Evolutionary conservation across 257 asterid genomes (phyloP).

Genomic region (Catharanthus roseus): DNA sequence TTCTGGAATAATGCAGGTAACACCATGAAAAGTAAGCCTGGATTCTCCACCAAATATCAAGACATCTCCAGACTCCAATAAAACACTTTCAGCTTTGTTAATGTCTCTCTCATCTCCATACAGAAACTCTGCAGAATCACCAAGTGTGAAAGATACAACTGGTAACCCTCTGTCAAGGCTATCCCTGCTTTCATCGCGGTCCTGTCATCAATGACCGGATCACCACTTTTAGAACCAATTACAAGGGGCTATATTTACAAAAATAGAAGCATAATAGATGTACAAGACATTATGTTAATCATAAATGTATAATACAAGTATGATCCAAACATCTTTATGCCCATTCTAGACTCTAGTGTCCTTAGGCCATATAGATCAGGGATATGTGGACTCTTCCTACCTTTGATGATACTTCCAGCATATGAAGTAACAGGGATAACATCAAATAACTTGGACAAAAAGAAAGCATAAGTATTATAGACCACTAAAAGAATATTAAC

Average conservation of each 20-base stretch:
- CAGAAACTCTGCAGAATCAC: slow-evolving; percentile 64
- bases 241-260: neutral
- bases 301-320: neutral
- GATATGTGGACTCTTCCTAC: neutral
- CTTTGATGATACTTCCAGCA: neutral
- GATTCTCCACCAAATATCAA: slow-evolving; percentile 64
- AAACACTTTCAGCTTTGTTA: slow-evolving; percentile 31
- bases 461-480: neutral
- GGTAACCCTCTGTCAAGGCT: slow-evolving; percentile 50
- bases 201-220: slow-evolving; percentile 24
- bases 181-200: slow-evolving; percentile 47
- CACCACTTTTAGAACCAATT: neutral
- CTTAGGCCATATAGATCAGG: neutral
- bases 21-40: slow-evolving; percentile 62
- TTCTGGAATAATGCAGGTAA: slow-evolving; percentile 29
- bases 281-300: neutral
- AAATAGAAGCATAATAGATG: neutral
- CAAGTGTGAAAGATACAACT: slow-evolving; percentile 57
- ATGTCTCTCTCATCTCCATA: slow-evolving; percentile 48
- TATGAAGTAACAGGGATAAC: neutral
- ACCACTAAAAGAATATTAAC: neutral
- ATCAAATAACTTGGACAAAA: neutral
- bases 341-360: neutral
- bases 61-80: slow-evolving; percentile 58
- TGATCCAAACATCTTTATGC: neutral